These are phyloP conservation scores for Apocynum venetum DNA, from an alignment of 257 asterid genomes.

Conservation along the genomic window DNA sequence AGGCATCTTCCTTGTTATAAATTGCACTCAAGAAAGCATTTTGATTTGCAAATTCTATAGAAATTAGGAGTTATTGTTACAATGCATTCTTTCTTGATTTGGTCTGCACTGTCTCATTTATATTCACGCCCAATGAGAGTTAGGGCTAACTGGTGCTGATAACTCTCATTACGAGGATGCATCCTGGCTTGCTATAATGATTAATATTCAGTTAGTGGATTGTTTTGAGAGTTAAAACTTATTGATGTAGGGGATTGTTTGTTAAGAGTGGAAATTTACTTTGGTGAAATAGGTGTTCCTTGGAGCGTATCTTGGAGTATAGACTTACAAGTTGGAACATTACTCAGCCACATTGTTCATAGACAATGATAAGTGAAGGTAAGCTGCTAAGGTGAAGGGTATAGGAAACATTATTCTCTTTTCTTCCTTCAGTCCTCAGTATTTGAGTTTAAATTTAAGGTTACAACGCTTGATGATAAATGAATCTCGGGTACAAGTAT, in stretches of 20 bases:
- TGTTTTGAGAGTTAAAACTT: constrained; percentile 12
- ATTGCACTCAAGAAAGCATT: not conserved
- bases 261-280: constrained; percentile 19
- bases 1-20: not conserved
- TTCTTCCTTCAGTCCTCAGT: not conserved
- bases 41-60: not conserved
- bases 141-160: not conserved
- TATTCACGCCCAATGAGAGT: not conserved
- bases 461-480: not conserved
- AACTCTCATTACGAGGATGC: not conserved
- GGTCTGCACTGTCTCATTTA: not conserved
- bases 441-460: not conserved
- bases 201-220: constrained; percentile 6
- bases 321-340: constrained; percentile 32
- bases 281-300: constrained; percentile 32
- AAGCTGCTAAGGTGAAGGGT: constrained; percentile 21
- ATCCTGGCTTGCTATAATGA: not conserved
- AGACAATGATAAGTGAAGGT: constrained; percentile 25
- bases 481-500: not conserved
- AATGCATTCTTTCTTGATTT: not conserved
- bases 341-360: constrained; percentile 24
- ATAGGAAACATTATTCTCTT: constrained; percentile 14
- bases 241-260: constrained; percentile 14
- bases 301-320: constrained; percentile 33
- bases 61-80: not conserved